Evolutionary conservation across 192 early-diverging fungal species (phyloP).

Genomic region (Thoreauomyces humboldtii): DNA sequence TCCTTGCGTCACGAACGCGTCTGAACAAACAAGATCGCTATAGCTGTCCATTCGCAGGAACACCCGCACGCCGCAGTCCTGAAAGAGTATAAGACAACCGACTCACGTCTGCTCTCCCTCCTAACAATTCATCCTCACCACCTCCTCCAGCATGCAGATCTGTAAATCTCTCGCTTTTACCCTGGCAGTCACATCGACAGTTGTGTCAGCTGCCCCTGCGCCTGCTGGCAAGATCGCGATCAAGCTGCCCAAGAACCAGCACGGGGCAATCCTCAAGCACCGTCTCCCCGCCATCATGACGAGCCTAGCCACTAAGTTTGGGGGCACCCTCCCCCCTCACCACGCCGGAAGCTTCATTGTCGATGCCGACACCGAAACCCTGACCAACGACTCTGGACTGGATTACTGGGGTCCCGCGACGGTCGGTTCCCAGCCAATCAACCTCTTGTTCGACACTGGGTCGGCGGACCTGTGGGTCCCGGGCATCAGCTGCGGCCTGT

Average conservation of each 20-base stretch:
- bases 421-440: background rate
- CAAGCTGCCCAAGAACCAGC: background rate
- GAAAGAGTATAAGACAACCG: background rate
- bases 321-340: background rate
- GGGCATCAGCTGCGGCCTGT: slow-evolving; percentile 12
- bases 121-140: background rate
- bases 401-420: background rate
- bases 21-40: too few relatives aligned
- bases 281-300: background rate
- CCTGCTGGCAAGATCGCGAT: background rate
- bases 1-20: too few relatives aligned
- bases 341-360: background rate
- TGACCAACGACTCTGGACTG: background rate
- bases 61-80: background rate
- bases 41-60: background rate
- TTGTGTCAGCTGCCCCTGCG: background rate
- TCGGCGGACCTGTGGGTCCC: slow-evolving; percentile 4
- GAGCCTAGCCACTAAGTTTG: background rate
- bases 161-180: background rate
- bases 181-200: background rate
- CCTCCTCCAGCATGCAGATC: background rate
- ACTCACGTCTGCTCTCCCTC: background rate
- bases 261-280: background rate
- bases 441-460: background rate
- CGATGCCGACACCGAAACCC: background rate